These are phyloP conservation scores for Colletotrichum neosansevieriae DNA, from an alignment of 2,329 filamentous ascomycete genomes.

Conservation along the genomic window DNA sequence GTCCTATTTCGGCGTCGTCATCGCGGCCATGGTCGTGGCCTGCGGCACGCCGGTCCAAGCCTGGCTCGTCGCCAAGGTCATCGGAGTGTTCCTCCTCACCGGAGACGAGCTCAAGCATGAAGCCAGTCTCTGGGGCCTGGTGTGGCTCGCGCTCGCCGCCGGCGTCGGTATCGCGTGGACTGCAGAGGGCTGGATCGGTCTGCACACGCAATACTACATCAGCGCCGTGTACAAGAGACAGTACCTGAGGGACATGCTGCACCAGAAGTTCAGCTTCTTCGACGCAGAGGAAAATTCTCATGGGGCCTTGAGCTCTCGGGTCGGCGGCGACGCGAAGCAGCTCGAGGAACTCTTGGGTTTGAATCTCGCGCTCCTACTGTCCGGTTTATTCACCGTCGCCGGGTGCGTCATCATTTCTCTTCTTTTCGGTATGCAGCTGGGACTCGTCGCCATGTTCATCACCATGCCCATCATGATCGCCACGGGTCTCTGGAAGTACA, in stretches of 20 bases:
- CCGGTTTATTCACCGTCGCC: conserved; percentile 46
- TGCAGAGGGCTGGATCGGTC: conserved; percentile 43
- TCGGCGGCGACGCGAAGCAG: conserved; percentile 48
- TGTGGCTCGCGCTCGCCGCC: conserved; percentile 48
- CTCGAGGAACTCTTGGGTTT: conserved; percentile 49
- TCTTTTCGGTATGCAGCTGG: conserved; percentile 53
- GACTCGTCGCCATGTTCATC: conserved; percentile 51
- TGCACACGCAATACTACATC: conserved; percentile 34
- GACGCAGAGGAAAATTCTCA: conserved; percentile 48
- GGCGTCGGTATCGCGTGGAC: conserved; percentile 47
- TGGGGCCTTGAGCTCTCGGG: conserved; percentile 45
- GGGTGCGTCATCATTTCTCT: conserved; percentile 48
- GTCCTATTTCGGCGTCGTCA: conserved; percentile 43
- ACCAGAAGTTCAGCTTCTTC: conserved; percentile 47
- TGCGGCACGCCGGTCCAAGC: conserved; percentile 46
- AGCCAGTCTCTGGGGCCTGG: conserved; percentile 47
- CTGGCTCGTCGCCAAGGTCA: conserved; percentile 47
- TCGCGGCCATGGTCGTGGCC: conserved; percentile 45
- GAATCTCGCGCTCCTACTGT: conserved; percentile 47
- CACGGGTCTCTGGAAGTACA: conserved; percentile 54
- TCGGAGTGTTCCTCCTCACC: conserved; percentile 44
- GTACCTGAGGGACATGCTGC: conserved; percentile 48
- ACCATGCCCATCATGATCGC: conserved; percentile 50
- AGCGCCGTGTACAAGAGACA: conserved; percentile 42
- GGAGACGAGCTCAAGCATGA: conserved; percentile 32